Base-by-base conservation (phyloP, 305 asterid species). In the Rubia balearica region DNA sequence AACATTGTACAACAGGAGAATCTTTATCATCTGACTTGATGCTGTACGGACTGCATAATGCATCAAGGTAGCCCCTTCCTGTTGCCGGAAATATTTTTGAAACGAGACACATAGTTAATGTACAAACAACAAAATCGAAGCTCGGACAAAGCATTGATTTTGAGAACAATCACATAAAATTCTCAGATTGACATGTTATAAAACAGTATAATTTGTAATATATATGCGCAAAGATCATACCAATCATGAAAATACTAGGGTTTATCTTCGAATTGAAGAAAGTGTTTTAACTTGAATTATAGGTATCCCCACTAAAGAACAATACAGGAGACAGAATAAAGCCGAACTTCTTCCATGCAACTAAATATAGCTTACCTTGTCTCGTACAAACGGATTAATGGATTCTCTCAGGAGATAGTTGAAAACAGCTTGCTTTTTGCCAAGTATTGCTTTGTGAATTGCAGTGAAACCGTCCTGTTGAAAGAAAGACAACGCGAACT, bases 51-150 rank as follows among this genome's bases (percentile, higher is more conserved):
- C 97, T 69, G 97, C 96, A 81, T 89, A 92, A 80, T 92, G 98
- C 92, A 92, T 78, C 83, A 92, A 87, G 61, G 96, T 86, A 60
- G 97, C 98, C 60, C 92, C 94, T 4, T 83, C 94, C 98, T 92
- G 96, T 74, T 62, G 67, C 71, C 76, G 63, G 71, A 64, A 69
- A 19, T 48, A 68, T 67, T 67, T 3, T 68, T 5, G 5, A 48
- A 67, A 61, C 16, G 14, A 13, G 27, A 70, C n/a, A 0, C 43
- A 46, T 38, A 38, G 16, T 40, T 48, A n/a, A n/a, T n/a, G n/a
- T n/a, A n/a, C 59, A 51, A 6, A 51, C 9, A 16, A 16, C 22
- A 51, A 17, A 51, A 3, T 42, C 16, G 9, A 21, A 21, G 62
- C 7, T 68, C 16, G 30, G 27, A 45, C 64, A 22, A 40, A 0